phyloP scores from a whole-genome alignment of 148 eudicot genomes.

The Gaultheria prostrata region DNA sequence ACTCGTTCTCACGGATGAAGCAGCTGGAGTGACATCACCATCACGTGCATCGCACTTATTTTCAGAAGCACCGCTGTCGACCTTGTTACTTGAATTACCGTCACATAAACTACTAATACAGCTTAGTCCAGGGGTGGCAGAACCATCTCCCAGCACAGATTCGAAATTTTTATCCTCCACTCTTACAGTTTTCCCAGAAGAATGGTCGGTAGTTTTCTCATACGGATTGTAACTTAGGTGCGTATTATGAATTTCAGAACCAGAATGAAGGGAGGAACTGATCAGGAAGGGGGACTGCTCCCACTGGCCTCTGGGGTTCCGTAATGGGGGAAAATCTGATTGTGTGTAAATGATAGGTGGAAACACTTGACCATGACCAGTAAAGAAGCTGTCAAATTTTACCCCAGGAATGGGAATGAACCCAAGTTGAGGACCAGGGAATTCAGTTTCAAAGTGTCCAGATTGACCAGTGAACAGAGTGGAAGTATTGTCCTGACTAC shows the following conservation, averaged over 20 bases:
- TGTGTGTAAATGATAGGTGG: conserved; percentile 33
- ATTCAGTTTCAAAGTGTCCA: conserved; percentile 33
- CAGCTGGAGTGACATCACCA: conserved; percentile 21
- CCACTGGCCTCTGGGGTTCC: conserved; percentile 32
- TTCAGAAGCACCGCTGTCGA: conserved; percentile 31
- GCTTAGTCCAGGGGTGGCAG: conserved; percentile 57
- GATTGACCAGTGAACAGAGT: conserved; percentile 26
- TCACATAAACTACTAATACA: conserved; percentile 51
- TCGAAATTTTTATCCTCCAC: conserved; percentile 38
- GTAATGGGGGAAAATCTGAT: conserved; percentile 17
- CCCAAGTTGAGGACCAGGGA: conserved; percentile 32
- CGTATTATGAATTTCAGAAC: conserved; percentile 31
- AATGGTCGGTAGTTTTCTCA: conserved; percentile 24
- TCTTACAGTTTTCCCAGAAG: conserved; percentile 15
- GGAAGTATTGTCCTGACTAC: conserved; percentile 26
- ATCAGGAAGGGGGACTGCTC: conserved; percentile 30
- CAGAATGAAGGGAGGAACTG: conserved; percentile 32
- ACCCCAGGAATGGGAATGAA: conserved; percentile 40
- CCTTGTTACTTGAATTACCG: conserved; percentile 25
- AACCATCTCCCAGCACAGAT: conserved; percentile 32
- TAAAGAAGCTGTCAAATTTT: conserved; percentile 28
- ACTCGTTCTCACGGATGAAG: conserved; percentile 22
- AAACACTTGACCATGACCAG: conserved; percentile 26
- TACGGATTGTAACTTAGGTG: conserved; percentile 10
- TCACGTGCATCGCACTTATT: conserved; percentile 24